Evolutionary conservation across 257 asterid species (phyloP).

Genomic region (Solanum medicagineum): DNA sequence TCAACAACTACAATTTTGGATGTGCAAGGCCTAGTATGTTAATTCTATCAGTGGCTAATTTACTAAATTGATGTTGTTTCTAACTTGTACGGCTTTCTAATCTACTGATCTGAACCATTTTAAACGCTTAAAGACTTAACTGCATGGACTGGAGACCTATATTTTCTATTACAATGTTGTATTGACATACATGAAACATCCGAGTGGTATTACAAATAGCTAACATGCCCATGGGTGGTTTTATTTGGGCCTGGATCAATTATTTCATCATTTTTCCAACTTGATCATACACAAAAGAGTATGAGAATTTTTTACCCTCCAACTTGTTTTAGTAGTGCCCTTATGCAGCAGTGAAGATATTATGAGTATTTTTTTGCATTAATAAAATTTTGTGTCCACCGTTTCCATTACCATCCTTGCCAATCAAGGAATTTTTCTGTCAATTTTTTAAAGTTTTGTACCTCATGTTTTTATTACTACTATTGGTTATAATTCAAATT

Average conservation of each 20-base stretch:
- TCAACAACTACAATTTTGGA: conserved; percentile 84
- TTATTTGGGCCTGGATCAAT: not conserved
- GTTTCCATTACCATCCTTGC: not conserved
- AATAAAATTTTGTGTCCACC: not conserved
- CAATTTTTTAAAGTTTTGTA: not conserved
- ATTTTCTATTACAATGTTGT: not conserved
- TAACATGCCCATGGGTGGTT: not conserved
- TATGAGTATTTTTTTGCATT: not conserved
- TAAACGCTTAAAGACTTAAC: not conserved
- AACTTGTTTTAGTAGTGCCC: not conserved
- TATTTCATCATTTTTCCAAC: not conserved
- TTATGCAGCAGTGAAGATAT: not conserved
- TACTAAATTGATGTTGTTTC: not conserved
- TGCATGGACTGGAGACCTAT: not conserved
- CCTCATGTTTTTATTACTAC: not conserved
- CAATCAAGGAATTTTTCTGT: not conserved
- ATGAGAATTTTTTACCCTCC: not conserved
- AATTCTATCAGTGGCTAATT: conserved; percentile 1
- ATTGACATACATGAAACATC: not conserved
- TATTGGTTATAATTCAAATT: not conserved
- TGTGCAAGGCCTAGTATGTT: conserved; percentile 89
- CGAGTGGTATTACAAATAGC: not conserved
- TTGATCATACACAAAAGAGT: not conserved
- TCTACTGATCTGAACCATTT: not conserved
- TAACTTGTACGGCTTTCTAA: not conserved